Base-by-base conservation (phyloP, 2,329 filamentous ascomycete species). In the Cytospora leucostoma region DNA sequence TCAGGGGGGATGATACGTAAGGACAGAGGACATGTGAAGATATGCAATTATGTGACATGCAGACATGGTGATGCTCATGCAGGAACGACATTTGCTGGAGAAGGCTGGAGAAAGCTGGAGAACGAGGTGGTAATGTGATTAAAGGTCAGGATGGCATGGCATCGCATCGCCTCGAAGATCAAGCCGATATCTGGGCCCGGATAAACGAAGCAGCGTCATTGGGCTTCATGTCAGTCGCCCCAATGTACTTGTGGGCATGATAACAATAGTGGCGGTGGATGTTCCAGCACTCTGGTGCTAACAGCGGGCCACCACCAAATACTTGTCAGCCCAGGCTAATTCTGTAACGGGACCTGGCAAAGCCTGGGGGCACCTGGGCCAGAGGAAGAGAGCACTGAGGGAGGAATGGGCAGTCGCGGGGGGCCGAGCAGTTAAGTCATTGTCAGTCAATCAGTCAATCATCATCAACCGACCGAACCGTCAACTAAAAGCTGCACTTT, bases 1-100 rank as follows among this genome's bases (percentile, higher is more conserved):
- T 35, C 17, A 55, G 47, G 61, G 40, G 44, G 35, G n/a, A 49
- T 61, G n/a, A 60, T 61, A 51, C 61, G 44, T 11, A 62, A 44
- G 44, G 17, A 50, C 8, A 44, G 38, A 4, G 2, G 15, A 33
- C 21, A 13, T 27, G 37, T 5, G n/a, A 47, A 8, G 27, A 27
- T 27, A 27, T 27, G 27, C 27, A 27, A 4, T 27, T 27, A 27
- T 27, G 27, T 27, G 27, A 27, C 2, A 27, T 4, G 2, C 27
- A 27, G 27, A 27, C 27, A 27, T 27, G 27, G 27, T 27, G 27
- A 27, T 27, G 27, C 27, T 27, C 27, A 27, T 27, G 57, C 47
- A 53, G 49, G 35, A 59, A 38, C 32, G 6, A 7, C 27, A 15
- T 27, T 27, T 27, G 27, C 57, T 59, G 37, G 58, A 37, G 15